Percentiles rank a stretch among this genome's conserved stretches.
Evolutionary conservation across 2,329 filamentous ascomycete genomes (phyloP).

Genomic region (Pseudocercospora fuligena): DNA sequence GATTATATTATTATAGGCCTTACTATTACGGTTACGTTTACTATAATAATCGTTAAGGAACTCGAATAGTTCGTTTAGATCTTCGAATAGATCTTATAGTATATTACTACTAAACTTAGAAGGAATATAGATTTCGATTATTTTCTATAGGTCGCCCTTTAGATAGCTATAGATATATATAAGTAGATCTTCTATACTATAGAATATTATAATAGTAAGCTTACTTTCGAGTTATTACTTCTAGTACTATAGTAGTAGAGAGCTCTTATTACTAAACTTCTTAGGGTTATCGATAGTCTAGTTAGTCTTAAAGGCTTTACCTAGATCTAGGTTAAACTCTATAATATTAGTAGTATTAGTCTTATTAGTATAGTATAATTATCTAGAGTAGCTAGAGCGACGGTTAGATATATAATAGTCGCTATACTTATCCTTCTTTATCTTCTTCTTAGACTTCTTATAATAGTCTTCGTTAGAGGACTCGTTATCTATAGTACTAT

Average conservation of each 20-base stretch:
- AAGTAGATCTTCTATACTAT: not conserved
- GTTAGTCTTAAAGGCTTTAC: slow-evolving; percentile 2
- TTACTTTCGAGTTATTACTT: not conserved
- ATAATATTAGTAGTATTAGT: not conserved
- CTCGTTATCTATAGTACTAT: too few species aligned
- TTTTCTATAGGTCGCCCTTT: not conserved
- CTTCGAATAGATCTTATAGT: not conserved
- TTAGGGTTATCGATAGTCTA: not conserved
- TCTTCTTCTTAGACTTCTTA: too few species aligned
- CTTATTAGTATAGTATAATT: not conserved
- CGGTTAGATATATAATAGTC: not conserved
- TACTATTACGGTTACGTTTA: not conserved
- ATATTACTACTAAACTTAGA: not conserved
- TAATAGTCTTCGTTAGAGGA: too few species aligned
- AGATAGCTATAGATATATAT: not conserved
- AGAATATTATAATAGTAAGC: not conserved
- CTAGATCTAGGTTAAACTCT: not conserved
- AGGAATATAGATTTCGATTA: not conserved
- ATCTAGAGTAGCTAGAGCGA: not conserved
- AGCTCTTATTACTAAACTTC: not conserved
- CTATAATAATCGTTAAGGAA: not conserved
- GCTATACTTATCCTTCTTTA: not conserved
- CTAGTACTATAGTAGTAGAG: not conserved
- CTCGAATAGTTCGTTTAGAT: not conserved
- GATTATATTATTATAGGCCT: not conserved